Conservation (phyloP, 1,284 basidiomycete genomes). For the Microbotryum scabiosae region DNA sequence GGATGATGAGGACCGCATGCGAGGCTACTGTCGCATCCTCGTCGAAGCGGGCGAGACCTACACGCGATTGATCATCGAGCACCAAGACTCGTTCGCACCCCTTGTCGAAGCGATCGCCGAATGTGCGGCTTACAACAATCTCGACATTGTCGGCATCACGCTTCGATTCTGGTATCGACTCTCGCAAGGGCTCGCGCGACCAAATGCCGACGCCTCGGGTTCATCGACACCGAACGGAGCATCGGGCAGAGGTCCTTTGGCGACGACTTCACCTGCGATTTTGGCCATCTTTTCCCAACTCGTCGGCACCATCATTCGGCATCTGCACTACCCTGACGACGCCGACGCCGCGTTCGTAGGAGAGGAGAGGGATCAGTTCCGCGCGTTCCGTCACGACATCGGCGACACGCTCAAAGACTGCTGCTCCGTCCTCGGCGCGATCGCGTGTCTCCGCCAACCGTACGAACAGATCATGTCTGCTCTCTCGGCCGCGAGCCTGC, state of each 20-base stretch:
- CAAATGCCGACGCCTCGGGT: slow-evolving; percentile 29
- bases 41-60: slow-evolving; percentile 96
- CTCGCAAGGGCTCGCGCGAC: slow-evolving; percentile 55
- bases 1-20: slow-evolving; percentile 62
- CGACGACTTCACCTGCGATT: slow-evolving; percentile 28
- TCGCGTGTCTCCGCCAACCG: slow-evolving; percentile 70
- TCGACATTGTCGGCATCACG: slow-evolving; percentile 95
- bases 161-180: slow-evolving; percentile 98
- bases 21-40: slow-evolving; percentile 84
- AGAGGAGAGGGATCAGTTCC: slow-evolving; percentile 88
- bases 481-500: slow-evolving; percentile 45
- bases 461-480: slow-evolving; percentile 72
- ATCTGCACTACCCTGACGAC: slow-evolving; percentile 79
- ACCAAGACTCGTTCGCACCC: slow-evolving; percentile 82
- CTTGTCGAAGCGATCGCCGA: slow-evolving; percentile 90
- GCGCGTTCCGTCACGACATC: slow-evolving; percentile 94
- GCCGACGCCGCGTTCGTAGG: slow-evolving; percentile 61
- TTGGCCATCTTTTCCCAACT: slow-evolving; percentile 72
- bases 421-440: slow-evolving; percentile 84
- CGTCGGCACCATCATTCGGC: slow-evolving; percentile 77
- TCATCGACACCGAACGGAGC: no score
- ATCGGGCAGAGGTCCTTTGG: no score
- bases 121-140: slow-evolving; percentile 84
- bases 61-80: slow-evolving; percentile 75
- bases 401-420: slow-evolving; percentile 99